These are phyloP conservation scores for Spirogloea muscicola DNA, from an alignment of 139 green algal species.

Conservation along the genomic window DNA sequence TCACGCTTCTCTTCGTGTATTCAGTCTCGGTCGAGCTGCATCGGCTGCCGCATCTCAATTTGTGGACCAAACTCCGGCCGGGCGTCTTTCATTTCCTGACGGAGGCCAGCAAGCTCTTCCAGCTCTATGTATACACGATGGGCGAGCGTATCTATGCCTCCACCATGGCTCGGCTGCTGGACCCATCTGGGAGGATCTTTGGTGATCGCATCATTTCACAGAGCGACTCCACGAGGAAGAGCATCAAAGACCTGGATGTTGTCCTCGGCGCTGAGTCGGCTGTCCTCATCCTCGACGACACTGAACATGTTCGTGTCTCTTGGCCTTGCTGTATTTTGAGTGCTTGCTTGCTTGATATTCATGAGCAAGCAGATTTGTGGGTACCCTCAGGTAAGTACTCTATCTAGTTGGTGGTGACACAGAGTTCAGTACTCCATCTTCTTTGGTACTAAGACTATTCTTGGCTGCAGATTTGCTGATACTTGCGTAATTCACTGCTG, in stretches of 20 bases:
- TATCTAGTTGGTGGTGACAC: too few relatives aligned
- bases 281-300: slow-evolving; percentile 90
- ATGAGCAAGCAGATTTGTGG: too few relatives aligned
- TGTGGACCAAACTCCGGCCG: slow-evolving; percentile 93
- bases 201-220: slow-evolving; percentile 55
- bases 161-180: slow-evolving; percentile 78
- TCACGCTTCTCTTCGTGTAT: too few relatives aligned
- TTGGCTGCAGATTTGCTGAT: too few relatives aligned
- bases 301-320: slow-evolving; percentile 61
- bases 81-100: slow-evolving; percentile 56
- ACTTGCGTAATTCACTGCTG: too few relatives aligned
- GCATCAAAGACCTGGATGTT: slow-evolving; percentile 80
- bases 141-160: slow-evolving; percentile 82
- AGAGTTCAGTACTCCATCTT: too few relatives aligned
- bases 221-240: slow-evolving; percentile 49
- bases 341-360: too few relatives aligned
- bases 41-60: slow-evolving; percentile 64
- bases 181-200: slow-evolving; percentile 61
- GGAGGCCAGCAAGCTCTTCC: slow-evolving; percentile 56
- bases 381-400: too few relatives aligned
- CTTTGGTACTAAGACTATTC: too few relatives aligned
- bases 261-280: slow-evolving; percentile 65
- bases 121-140: slow-evolving; percentile 95
- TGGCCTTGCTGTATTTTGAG: too few relatives aligned
- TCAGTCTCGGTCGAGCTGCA: slow-evolving; percentile 13